Conservation (phyloP, 2,329 filamentous ascomycete species). For the Aspergillus versicolor region DNA sequence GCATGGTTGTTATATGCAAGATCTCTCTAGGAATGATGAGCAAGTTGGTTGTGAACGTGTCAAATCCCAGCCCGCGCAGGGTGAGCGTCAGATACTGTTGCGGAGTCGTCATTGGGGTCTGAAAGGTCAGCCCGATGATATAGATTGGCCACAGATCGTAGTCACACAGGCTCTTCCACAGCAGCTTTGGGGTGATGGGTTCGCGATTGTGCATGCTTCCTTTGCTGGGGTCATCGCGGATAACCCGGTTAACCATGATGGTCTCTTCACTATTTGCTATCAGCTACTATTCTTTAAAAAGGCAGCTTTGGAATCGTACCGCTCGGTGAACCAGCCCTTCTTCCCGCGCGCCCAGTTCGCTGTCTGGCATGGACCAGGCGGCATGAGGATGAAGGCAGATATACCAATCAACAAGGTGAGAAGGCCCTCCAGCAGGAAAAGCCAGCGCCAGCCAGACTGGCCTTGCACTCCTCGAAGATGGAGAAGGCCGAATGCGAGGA, state of each 20-base stretch:
- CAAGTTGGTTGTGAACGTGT: conserved; percentile 61
- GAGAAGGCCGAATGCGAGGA: conserved; percentile 47
- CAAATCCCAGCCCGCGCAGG: conserved; percentile 56
- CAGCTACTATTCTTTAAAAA: background rate
- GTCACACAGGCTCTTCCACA: conserved; percentile 53
- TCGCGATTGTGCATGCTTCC: conserved; percentile 63
- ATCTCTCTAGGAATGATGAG: conserved; percentile 55
- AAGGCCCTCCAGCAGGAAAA: conserved; percentile 39
- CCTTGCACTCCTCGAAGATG: conserved; percentile 37
- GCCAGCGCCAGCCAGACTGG: conserved; percentile 38
- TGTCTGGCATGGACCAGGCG: conserved; percentile 65
- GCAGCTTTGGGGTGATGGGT: conserved; percentile 47
- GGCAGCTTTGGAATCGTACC: conserved; percentile 14
- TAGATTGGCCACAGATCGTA: conserved; percentile 61
- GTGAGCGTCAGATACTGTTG: conserved; percentile 41
- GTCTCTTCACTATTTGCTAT: conserved; percentile 53
- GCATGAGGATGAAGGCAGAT: conserved; percentile 60
- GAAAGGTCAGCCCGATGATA: conserved; percentile 48
- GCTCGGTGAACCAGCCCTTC: conserved; percentile 65
- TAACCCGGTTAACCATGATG: conserved; percentile 67
- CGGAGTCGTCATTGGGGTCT: conserved; percentile 38
- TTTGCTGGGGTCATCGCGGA: conserved; percentile 57
- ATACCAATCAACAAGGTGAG: conserved; percentile 57
- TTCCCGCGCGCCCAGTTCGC: conserved; percentile 60
- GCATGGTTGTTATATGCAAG: conserved; percentile 15